Conservation (phyloP, 108 stramenopile genomes). For the Thalassiosira profunda region DNA sequence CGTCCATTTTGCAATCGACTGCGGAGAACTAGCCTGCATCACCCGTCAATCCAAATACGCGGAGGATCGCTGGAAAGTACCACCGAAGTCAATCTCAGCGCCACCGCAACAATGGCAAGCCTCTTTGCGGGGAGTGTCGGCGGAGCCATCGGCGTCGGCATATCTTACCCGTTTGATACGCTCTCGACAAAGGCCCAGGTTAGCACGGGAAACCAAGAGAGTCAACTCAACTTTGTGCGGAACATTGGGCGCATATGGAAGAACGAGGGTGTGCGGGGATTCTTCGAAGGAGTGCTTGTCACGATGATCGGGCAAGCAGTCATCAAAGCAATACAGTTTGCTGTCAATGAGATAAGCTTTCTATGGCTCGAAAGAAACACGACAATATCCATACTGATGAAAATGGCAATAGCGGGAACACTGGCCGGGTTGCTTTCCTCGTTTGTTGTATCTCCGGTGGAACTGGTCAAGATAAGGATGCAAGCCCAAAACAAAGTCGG, state of each 20-base stretch:
- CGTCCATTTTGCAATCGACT: no score
- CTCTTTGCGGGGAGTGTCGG: conserved; percentile 58
- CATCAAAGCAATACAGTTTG: conserved; percentile 70
- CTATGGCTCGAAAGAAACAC: conserved; percentile 27
- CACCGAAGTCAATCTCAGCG: conserved; percentile 20
- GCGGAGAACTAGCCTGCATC: conserved; percentile 2
- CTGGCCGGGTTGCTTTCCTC: conserved; percentile 59
- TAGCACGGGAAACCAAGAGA: conserved; percentile 17
- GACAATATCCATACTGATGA: conserved; percentile 17
- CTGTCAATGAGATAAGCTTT: conserved; percentile 55
- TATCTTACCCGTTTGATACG: conserved; percentile 62
- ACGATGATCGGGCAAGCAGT: conserved; percentile 73
- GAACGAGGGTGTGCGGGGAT: conserved; percentile 51
- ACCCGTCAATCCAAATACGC: conserved; percentile 10
- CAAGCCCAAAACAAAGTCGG: conserved; percentile 37
- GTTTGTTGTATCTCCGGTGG: conserved; percentile 64
- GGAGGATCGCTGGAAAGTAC: conserved; percentile 4
- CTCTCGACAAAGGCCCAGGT: conserved; percentile 60
- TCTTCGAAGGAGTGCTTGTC: conserved; percentile 64
- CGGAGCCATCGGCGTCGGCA: conserved; percentile 62
- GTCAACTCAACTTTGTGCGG: conserved; percentile 3
- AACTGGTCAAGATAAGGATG: conserved; percentile 63
- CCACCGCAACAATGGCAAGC: conserved; percentile 24
- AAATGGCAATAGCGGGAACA: conserved; percentile 53
- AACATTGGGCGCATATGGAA: conserved; percentile 36